These are phyloP conservation scores for Canavalia gladiata DNA, from an alignment of 306 rosid species.

Conservation along the genomic window DNA sequence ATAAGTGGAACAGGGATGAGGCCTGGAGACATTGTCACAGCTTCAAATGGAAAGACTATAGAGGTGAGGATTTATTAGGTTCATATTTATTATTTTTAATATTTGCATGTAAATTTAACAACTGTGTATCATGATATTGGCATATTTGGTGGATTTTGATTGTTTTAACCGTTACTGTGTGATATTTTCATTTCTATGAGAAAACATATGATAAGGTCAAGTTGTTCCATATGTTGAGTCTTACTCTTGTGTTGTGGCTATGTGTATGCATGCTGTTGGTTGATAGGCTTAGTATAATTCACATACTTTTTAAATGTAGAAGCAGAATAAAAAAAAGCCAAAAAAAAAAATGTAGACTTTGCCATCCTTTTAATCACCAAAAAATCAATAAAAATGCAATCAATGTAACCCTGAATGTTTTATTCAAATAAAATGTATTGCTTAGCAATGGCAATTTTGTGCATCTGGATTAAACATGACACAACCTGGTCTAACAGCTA, in stretches of 20 bases:
- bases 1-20: conserved; percentile 99
- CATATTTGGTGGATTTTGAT: not conserved
- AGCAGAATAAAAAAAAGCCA: too few relatives aligned
- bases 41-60: conserved; percentile 99
- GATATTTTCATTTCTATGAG: conserved; percentile 11
- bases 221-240: not conserved
- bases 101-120: conserved; percentile 1
- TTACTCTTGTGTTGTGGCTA: not conserved
- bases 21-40: conserved; percentile 96
- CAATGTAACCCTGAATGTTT: too few relatives aligned
- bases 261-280: too few relatives aligned
- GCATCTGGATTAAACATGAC: too few relatives aligned
- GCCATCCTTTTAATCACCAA: too few relatives aligned
- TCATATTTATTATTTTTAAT: not conserved
- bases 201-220: not conserved
- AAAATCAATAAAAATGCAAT: too few relatives aligned
- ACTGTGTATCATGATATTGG: conserved; percentile 4
- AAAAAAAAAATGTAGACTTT: too few relatives aligned
- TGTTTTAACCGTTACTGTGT: not conserved
- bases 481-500: too few relatives aligned
- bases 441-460: too few relatives aligned
- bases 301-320: too few relatives aligned
- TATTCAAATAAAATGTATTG: too few relatives aligned
- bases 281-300: too few relatives aligned
- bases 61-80: conserved; percentile 66